These are phyloP conservation scores for Colletotrichum eleusines DNA, from an alignment of 2,329 filamentous ascomycete genomes.

Conservation along the genomic window DNA sequence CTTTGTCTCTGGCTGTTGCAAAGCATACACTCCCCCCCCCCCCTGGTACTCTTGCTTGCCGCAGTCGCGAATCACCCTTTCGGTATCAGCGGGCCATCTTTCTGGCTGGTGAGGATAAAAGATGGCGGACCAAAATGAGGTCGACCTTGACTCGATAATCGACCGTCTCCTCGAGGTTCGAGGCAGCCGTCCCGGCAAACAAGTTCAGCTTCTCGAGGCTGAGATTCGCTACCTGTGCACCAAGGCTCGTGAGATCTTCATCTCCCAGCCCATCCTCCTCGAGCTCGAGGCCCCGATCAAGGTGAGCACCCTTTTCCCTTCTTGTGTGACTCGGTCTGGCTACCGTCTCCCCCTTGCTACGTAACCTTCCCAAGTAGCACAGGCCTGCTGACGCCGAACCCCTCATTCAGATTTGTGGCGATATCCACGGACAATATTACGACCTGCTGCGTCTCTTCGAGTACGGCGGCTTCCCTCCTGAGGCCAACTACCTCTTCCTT, in stretches of 20 bases:
- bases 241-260: conserved; percentile 99
- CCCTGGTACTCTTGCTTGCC: conserved; percentile 26
- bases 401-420: conserved; percentile 86
- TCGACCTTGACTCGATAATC: conserved; percentile 99
- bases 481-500: conserved; percentile 99
- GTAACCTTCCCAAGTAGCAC: neutral
- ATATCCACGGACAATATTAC: conserved; percentile 99
- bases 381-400: conserved; percentile 42
- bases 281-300: conserved; percentile 99
- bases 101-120: conserved; percentile 58
- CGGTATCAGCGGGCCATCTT: conserved; percentile 55
- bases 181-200: conserved; percentile 97
- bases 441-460: conserved; percentile 97
- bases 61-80: conserved; percentile 40
- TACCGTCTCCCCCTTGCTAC: conserved; percentile 29
- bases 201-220: conserved; percentile 95
- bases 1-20: conserved; percentile 39
- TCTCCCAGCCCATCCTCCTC: conserved; percentile 96
- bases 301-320: conserved; percentile 66
- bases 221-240: conserved; percentile 98
- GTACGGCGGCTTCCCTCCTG: conserved; percentile 97
- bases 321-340: conserved; percentile 31
- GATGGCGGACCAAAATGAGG: conserved; percentile 81
- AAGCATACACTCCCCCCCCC: conserved; percentile 22
- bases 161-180: conserved; percentile 97